Base-by-base conservation (phyloP, 371 early-diverging fungal genomes). In the Circinella umbellata region DNA sequence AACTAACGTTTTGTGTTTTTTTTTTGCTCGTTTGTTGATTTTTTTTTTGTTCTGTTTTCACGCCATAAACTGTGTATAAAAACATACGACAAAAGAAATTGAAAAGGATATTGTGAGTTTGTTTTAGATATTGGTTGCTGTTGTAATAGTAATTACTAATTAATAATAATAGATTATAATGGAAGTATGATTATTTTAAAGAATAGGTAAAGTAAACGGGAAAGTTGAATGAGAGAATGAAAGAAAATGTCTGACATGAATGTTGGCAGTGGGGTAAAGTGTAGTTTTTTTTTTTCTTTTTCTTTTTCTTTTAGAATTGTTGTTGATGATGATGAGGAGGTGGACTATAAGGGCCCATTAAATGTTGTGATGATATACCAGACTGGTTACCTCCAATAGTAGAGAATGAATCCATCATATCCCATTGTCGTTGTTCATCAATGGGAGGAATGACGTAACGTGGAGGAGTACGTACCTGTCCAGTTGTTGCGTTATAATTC, bases 401-500 rank as follows among this genome's bases (percentile, higher is more conserved):
- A n/a, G 57, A 20, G 47, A 38, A 63, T 14, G 63, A 47, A 35
- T 55, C 67, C 39, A 27, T 27, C 27, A 55, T 37, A 59, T 67
- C 59, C 10, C 18, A 20, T 47, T 20, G 35, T 18, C 47, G 67
- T 36, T 53, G 67, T 8, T 65, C 66, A 47, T 69, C 69, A 14
- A 63, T 55, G 18, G 63, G 20, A 34, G 47, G 17, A n/a, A 63
- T 57, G 49, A 63, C 63, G 65, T 59, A 49, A 17, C 69, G 72
- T 3, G 76, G 73, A 15, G 69, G 76, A 10, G 69, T 66, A 34
- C 75, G 75, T 17, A 68, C 73, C 46, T 70, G 68, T 18, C 61
- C 69, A 13, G 73, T 71, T 15, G 70, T 71, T 13, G 77, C 77
- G 68, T 77, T 77, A 66, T 80, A 80, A 20, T 71, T 53, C 48